Conservation (phyloP, 1,139 yeast species). For the Insectozyma bohioensis region DNA sequence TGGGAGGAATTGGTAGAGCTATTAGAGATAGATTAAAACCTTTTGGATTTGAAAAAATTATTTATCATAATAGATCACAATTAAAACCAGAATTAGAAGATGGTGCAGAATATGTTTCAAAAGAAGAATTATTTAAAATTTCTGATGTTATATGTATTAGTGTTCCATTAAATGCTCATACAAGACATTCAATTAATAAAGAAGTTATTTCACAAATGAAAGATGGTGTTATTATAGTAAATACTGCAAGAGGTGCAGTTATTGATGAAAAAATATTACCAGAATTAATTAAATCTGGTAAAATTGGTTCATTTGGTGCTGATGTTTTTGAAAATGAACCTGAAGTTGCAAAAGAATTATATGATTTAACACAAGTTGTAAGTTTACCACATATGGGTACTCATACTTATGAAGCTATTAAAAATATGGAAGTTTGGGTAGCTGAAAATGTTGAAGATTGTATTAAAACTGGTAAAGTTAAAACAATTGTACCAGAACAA, state of each 20-base stretch:
- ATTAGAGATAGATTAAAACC: constrained; percentile 61
- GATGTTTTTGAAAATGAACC: constrained; percentile 92
- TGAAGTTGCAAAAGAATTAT: constrained; percentile 55
- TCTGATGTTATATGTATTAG: constrained; percentile 63
- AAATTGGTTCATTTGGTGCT: constrained; percentile 70
- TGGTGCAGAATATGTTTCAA: constrained; percentile 53
- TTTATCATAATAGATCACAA: constrained; percentile 60
- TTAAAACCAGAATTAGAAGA: constrained; percentile 54
- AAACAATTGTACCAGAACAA: constrained; percentile 69
- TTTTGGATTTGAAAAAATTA: constrained; percentile 59
- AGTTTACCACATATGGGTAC: constrained; percentile 86
- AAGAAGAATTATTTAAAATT: constrained; percentile 53
- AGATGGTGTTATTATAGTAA: constrained; percentile 61
- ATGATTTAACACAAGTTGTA: constrained; percentile 55
- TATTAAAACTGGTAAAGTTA: constrained; percentile 58
- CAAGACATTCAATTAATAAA: constrained; percentile 58
- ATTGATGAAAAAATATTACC: constrained; percentile 67
- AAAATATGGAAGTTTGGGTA: constrained; percentile 57
- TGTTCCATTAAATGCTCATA: constrained; percentile 59
- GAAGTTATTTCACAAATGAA: constrained; percentile 58
- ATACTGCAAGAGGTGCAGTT: constrained; percentile 75
- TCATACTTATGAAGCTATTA: constrained; percentile 57
- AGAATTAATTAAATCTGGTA: constrained; percentile 62
- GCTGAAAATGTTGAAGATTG: constrained; percentile 45
- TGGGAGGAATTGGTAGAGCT: constrained; percentile 79